phyloP scores from a whole-genome alignment of 164 flowering plant species.

The Vitis rupestris region DNA sequence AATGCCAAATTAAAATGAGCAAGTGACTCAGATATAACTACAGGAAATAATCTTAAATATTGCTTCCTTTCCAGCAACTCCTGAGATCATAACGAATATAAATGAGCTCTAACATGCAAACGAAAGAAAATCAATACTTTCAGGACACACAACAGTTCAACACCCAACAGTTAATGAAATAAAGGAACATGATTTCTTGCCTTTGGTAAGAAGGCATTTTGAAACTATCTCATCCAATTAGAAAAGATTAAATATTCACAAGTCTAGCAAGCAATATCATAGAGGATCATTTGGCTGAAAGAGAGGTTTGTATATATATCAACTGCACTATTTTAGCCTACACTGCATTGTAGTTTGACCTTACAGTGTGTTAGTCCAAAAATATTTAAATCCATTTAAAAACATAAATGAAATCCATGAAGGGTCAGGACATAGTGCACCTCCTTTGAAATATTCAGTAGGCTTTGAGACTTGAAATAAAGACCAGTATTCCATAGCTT shows the following conservation, averaged over 20 bases:
- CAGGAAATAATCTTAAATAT: constrained; percentile 52
- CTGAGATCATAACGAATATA: constrained; percentile 5
- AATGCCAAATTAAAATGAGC: constrained; percentile 66
- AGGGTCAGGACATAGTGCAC: constrained; percentile 28
- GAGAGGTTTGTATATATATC: too few species aligned
- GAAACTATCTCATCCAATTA: too few species aligned
- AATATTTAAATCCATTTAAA: background rate
- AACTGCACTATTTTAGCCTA: too few species aligned
- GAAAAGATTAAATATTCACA: too few species aligned
- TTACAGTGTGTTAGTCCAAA: background rate
- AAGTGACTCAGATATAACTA: constrained; percentile 55
- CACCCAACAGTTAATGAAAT: too few species aligned
- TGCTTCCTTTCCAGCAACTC: constrained; percentile 61
- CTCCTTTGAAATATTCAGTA: constrained; percentile 50
- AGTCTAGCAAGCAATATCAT: too few species aligned
- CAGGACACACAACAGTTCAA: background rate
- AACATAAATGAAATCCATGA: background rate
- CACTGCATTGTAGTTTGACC: background rate
- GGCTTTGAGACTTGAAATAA: constrained; percentile 42
- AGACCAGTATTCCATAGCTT: constrained; percentile 67
- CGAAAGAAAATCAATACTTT: background rate
- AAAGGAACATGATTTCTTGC: too few species aligned
- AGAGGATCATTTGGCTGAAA: too few species aligned
- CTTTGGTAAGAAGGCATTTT: too few species aligned
- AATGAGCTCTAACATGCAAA: background rate